Percentiles rank a stretch among this genome's conserved stretches.
Conservation (phyloP, 176 grass and related monocot genomes). For the Juncus effusus region DNA sequence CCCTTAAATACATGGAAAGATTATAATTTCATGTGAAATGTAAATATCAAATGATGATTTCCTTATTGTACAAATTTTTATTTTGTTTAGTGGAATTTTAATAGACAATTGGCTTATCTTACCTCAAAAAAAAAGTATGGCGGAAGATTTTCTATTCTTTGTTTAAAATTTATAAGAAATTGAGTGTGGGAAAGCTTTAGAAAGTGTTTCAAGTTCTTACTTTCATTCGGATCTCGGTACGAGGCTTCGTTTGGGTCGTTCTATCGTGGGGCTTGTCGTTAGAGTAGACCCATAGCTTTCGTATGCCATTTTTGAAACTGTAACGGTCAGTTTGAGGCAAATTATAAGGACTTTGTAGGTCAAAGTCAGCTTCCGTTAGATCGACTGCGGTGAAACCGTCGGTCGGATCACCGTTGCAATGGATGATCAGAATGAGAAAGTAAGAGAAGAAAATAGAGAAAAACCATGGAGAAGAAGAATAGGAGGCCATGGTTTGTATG, state of each 20-base stretch:
- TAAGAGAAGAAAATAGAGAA: not conserved
- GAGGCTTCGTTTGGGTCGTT: constrained; percentile 4
- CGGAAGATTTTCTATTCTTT: not conserved
- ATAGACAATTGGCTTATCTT: too few species aligned
- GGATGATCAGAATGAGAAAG: not conserved
- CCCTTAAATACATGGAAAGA: constrained; percentile 8
- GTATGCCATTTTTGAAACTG: constrained; percentile 17
- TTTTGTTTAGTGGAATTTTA: too few species aligned
- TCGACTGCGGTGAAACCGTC: constrained; percentile 31
- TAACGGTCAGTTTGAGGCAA: constrained; percentile 9
- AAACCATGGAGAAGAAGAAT: not conserved
- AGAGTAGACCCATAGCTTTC: constrained; percentile 44
- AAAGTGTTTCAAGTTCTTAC: constrained; percentile 1
- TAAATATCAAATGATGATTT: too few species aligned
- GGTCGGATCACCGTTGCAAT: not conserved
- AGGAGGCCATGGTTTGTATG: not conserved
- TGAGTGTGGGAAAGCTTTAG: not conserved
- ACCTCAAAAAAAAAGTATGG: too few species aligned
- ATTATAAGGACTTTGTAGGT: constrained; percentile 35
- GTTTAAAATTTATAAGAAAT: not conserved
- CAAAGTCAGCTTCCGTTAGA: constrained; percentile 27
- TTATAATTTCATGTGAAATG: not conserved
- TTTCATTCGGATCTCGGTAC: constrained; percentile 35
- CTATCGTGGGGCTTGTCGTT: constrained; percentile 29
- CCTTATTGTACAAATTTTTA: too few species aligned